Conservation (phyloP, 2,329 filamentous ascomycete species). For the Botrytis paeoniae region DNA sequence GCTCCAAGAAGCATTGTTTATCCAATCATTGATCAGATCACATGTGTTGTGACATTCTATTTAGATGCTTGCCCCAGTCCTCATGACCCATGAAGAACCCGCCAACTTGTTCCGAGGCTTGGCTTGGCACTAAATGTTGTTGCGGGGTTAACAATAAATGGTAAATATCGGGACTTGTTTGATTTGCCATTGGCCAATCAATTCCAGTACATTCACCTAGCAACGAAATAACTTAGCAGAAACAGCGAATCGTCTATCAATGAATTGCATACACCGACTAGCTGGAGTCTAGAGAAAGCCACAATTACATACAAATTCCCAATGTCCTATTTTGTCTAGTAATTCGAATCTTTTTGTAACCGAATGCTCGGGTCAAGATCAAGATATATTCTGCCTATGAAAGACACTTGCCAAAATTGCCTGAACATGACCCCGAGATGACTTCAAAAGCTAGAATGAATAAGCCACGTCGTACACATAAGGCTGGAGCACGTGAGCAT, state of each 20-base stretch:
- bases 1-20: neutral
- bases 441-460: neutral
- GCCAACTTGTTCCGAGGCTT: constrained; percentile 2
- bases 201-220: neutral
- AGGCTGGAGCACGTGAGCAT: neutral
- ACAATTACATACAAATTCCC: neutral
- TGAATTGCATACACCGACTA: neutral
- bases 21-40: neutral
- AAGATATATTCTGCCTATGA: neutral
- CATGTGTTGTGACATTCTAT: neutral
- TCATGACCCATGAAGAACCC: constrained; percentile 12
- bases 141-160: constrained; percentile 2
- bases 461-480: neutral
- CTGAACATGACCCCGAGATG: neutral
- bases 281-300: neutral
- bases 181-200: neutral
- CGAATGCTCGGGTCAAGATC: neutral
- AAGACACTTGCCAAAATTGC: neutral
- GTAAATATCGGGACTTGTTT: neutral
- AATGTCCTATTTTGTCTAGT: neutral
- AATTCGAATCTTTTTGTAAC: neutral
- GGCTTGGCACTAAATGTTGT: neutral
- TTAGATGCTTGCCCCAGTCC: neutral
- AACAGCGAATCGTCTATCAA: neutral
- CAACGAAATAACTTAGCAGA: neutral